Percentiles rank a stretch among this genome's conserved stretches.
Conservation (phyloP, 331 rosid species). For the Erythrophleum ivorense region DNA sequence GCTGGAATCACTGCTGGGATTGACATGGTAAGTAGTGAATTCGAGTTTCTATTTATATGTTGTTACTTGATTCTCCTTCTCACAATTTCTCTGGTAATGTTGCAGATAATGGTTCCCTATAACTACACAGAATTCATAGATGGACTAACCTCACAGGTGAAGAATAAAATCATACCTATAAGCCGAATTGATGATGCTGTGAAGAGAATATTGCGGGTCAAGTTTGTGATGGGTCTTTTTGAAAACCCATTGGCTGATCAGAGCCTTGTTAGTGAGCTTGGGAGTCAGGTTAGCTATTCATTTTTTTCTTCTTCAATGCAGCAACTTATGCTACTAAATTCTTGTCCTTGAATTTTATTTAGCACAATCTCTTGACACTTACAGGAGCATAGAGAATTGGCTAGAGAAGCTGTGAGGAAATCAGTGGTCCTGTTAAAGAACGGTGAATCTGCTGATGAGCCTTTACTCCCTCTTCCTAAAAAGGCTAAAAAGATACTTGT, state of each 20-base stretch:
- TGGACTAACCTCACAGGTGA: constrained; percentile 60
- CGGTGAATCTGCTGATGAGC: constrained; percentile 51
- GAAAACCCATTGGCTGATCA: constrained; percentile 69
- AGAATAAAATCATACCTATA: constrained; percentile 57
- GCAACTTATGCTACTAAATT: neutral
- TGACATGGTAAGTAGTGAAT: constrained; percentile 61
- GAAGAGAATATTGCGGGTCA: constrained; percentile 66
- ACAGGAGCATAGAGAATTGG: constrained; percentile 61
- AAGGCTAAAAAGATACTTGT: constrained; percentile 64
- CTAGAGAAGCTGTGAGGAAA: constrained; percentile 72
- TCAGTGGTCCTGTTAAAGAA: constrained; percentile 68
- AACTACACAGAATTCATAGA: constrained; percentile 62
- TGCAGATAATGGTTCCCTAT: constrained; percentile 71
- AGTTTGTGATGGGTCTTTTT: constrained; percentile 76
- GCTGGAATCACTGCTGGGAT: constrained; percentile 74
- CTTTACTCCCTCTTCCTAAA: constrained; percentile 67
- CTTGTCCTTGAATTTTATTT: neutral
- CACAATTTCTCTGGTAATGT: constrained; percentile 12
- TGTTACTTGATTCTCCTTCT: constrained; percentile 22
- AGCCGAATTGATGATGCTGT: constrained; percentile 81
- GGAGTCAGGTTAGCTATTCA: constrained; percentile 58
- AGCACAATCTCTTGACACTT: constrained; percentile 3
- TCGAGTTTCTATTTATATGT: neutral
- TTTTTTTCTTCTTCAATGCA: neutral
- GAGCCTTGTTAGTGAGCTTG: constrained; percentile 63